Conservation (phyloP, 352 stramenopile species). For the Phytopythium chamaehyphon region DNA sequence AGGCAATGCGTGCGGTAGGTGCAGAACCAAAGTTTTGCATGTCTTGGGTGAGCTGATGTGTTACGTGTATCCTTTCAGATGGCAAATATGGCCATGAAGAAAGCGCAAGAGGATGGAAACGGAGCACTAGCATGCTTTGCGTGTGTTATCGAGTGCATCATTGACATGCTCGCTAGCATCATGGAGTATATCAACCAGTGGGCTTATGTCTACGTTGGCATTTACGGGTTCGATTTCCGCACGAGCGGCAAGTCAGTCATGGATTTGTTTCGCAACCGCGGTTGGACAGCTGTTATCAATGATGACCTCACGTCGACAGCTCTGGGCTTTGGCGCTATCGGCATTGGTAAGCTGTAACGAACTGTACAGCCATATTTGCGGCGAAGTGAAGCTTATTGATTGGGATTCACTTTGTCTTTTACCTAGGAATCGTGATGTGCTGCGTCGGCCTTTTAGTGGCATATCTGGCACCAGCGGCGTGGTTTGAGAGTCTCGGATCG, state of each 20-base stretch:
- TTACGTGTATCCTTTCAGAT: constrained; percentile 23
- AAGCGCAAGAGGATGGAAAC: constrained; percentile 77
- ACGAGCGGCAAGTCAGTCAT: constrained; percentile 86
- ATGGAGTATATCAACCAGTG: constrained; percentile 91
- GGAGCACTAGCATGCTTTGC: constrained; percentile 68
- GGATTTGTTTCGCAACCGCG: constrained; percentile 80
- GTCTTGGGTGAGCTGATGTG: too few species aligned
- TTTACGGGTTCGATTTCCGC: constrained; percentile 87
- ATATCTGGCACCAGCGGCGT: constrained; percentile 52
- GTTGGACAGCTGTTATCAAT: constrained; percentile 89
- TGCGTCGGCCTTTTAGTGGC: constrained; percentile 64
- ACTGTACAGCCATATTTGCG: too few species aligned
- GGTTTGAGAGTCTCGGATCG: constrained; percentile 53
- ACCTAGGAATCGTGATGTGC: constrained; percentile 43
- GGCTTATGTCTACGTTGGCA: constrained; percentile 88
- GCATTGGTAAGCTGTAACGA: too few species aligned
- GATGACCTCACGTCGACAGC: constrained; percentile 83
- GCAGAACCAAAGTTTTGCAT: neutral
- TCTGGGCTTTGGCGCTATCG: constrained; percentile 77
- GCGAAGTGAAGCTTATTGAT: too few species aligned
- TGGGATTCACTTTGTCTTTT: too few species aligned
- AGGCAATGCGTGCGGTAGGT: constrained; percentile 65
- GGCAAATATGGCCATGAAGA: constrained; percentile 57
- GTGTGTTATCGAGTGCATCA: constrained; percentile 84
- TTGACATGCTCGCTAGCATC: constrained; percentile 81